Conservation (phyloP, 2,329 filamentous ascomycete genomes). For the Fusarium pseudocircinatum region DNA sequence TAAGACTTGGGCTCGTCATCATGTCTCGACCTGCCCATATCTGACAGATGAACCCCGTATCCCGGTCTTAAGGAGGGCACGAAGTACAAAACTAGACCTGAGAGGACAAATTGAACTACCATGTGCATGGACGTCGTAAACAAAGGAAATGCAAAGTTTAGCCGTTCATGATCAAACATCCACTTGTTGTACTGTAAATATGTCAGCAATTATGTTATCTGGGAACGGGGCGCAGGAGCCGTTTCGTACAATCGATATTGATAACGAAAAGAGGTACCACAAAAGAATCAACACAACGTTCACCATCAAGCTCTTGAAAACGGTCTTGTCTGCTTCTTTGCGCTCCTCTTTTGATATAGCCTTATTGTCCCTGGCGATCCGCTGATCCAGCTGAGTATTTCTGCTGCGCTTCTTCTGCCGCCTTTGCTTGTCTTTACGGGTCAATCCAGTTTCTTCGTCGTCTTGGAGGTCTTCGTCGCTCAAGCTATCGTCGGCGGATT, state of each 20-base stretch:
- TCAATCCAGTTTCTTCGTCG: slow-evolving; percentile 91
- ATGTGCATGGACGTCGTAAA: slow-evolving; percentile 97
- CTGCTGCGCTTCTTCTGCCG: slow-evolving; percentile 73
- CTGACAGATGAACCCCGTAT: slow-evolving; percentile 55
- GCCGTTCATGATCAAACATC: slow-evolving; percentile 91
- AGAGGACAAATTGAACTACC: slow-evolving; percentile 88
- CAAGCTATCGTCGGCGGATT: slow-evolving; percentile 62
- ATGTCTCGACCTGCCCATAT: slow-evolving; percentile 61
- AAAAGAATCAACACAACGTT: slow-evolving; percentile 85
- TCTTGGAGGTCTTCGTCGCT: slow-evolving; percentile 80
- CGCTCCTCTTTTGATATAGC: slow-evolving; percentile 74
- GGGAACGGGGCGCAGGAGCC: background rate
- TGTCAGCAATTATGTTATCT: slow-evolving; percentile 31
- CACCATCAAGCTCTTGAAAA: slow-evolving; percentile 74
- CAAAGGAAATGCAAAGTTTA: slow-evolving; percentile 93
- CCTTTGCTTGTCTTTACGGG: slow-evolving; percentile 74
- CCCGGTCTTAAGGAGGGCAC: slow-evolving; percentile 83
- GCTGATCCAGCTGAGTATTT: slow-evolving; percentile 75
- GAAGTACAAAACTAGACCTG: slow-evolving; percentile 80
- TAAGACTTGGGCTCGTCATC: slow-evolving; percentile 63
- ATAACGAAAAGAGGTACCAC: slow-evolving; percentile 93
- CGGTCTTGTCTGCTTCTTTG: slow-evolving; percentile 77
- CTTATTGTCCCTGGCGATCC: slow-evolving; percentile 68
- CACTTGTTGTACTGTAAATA: slow-evolving; percentile 90
- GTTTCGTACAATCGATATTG: slow-evolving; percentile 82